phyloP scores from a whole-genome alignment of 768 basidiomycete genomes.

The Boletus vermiculosoides region DNA sequence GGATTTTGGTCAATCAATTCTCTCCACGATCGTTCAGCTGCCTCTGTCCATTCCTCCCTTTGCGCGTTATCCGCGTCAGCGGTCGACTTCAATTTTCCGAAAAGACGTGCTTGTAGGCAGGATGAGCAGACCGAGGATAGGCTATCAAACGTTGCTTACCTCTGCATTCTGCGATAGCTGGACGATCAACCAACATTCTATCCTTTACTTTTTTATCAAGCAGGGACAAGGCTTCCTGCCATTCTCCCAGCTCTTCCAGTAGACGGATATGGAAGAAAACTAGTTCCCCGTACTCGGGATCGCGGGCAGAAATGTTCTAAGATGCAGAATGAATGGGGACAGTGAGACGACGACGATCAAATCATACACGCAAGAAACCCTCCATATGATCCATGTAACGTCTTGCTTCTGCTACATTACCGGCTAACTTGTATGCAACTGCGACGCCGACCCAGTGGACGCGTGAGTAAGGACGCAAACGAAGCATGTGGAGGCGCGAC shows the following conservation, averaged over 20 bases:
- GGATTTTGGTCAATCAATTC: constrained; percentile 82
- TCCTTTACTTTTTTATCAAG: constrained; percentile 66
- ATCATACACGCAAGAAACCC: constrained; percentile 60
- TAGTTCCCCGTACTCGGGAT: constrained; percentile 82
- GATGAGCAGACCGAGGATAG: constrained; percentile 1
- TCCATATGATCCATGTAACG: constrained; percentile 74
- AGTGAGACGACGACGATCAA: not conserved
- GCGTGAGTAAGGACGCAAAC: constrained; percentile 76
- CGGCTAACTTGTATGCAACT: constrained; percentile 83
- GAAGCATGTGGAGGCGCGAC: constrained; percentile 78
- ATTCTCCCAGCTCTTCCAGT: constrained; percentile 70
- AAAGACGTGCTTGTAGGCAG: constrained; percentile 60
- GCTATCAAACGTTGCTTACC: constrained; percentile 39
- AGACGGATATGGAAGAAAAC: constrained; percentile 73
- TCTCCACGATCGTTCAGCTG: constrained; percentile 81
- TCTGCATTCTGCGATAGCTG: constrained; percentile 63
- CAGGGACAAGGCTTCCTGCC: constrained; percentile 55
- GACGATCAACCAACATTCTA: constrained; percentile 67
- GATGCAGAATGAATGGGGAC: constrained; percentile 7
- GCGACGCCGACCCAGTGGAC: constrained; percentile 90
- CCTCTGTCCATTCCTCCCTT: constrained; percentile 44
- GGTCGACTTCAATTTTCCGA: constrained; percentile 50
- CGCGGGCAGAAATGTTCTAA: constrained; percentile 74
- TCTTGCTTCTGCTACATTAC: constrained; percentile 67
- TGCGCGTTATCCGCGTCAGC: constrained; percentile 11